Evolutionary conservation across 352 stramenopile species (phyloP), one percentile per base, ranked within the genome.

Genomic region (Phytophthora crassamura): DNA sequence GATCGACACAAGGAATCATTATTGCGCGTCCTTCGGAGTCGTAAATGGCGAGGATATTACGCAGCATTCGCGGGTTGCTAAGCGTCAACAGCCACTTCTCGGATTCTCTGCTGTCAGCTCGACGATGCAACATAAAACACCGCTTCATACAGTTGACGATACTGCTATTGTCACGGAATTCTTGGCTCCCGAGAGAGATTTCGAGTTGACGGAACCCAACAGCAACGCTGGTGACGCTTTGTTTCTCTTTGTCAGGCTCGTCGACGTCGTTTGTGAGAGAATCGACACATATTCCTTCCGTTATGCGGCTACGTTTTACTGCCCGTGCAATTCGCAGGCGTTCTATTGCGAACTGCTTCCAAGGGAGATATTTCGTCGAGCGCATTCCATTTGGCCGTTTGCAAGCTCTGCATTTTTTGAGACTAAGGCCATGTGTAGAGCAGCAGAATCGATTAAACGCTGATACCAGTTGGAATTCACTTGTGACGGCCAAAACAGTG

Each of bases 311-410:
- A 6, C 47, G 56, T 35, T 72, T 77, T n/a, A 80, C 61, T 22
- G 20, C 39, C 47, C 70, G 70, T 4, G 79, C 67, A 4, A 74
- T 63, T 47, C 85, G 71, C 33, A 90, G 69, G 2, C 78, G 63
- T 33, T 89, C 69, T 4, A 77, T 75, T 0, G 84, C 81, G 11
- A 77, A 77, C 32, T 85, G 57, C 16, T 90, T 92, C 84, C 84
- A 92, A 4, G 74, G 62, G 1, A 92, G 55, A 28, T 81, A 75
- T 38, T 86, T 82, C 6, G 75, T 75, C 25, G 74, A 72, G 38
- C 74, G 74, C 1, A 78, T 61, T 16, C 32, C 52, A 7, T 25
- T 49, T 28, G 38, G 43, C 3, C 30, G 40, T 35, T 62, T 64
- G 3, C 49, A 11, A 39, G 33, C 11, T 46, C 15, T 11, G 33